phyloP scores from a whole-genome alignment of 768 basidiomycete genomes.

The Lentinula lateritia region DNA sequence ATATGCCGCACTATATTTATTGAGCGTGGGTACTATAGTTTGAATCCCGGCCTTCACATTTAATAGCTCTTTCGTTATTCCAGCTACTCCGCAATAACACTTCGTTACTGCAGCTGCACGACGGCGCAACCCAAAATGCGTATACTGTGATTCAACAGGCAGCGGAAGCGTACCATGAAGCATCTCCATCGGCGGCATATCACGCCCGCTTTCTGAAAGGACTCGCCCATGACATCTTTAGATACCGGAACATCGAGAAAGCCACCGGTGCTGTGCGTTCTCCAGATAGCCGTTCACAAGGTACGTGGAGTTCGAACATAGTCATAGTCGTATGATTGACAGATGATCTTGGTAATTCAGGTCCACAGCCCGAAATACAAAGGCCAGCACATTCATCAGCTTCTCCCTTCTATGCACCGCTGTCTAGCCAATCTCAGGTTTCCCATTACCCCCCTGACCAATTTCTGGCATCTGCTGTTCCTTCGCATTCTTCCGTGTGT shows the following conservation, averaged over 20 bases:
- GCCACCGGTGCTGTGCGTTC: constrained; percentile 29
- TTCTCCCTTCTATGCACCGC: background rate
- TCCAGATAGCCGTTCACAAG: constrained; percentile 53
- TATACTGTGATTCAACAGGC: constrained; percentile 60
- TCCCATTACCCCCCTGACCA: background rate
- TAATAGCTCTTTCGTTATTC: background rate
- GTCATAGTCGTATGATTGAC: background rate
- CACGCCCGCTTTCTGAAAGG: constrained; percentile 77
- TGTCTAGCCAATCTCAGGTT: background rate
- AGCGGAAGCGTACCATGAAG: constrained; percentile 75
- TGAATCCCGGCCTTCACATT: constrained; percentile 7
- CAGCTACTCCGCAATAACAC: constrained; percentile 69
- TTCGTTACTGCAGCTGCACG: constrained; percentile 50
- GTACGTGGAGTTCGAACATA: constrained; percentile 26
- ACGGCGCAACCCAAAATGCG: constrained; percentile 59
- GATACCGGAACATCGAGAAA: constrained; percentile 39
- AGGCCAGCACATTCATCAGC: background rate
- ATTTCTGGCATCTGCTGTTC: background rate
- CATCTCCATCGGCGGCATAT: constrained; percentile 65
- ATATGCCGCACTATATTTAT: constrained; percentile 75
- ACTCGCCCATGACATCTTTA: constrained; percentile 57
- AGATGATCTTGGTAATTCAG: background rate
- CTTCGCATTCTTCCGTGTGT: background rate
- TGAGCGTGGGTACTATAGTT: constrained; percentile 46
- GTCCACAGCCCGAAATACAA: constrained; percentile 6